phyloP scores from a whole-genome alignment of 2,329 filamentous ascomycete species.

The Lachnellula hyalina region DNA sequence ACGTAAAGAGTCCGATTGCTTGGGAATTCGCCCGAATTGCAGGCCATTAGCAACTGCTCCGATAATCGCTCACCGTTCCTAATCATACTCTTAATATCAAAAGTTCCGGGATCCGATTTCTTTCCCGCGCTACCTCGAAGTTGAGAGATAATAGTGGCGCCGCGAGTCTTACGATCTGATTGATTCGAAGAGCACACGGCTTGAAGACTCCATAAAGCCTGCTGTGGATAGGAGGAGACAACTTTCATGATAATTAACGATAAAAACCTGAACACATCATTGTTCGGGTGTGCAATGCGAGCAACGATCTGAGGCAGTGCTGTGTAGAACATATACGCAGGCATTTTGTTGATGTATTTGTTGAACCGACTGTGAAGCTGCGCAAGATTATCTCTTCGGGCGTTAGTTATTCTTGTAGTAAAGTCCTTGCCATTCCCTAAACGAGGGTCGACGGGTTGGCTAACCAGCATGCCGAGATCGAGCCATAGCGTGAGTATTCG shows the following conservation, averaged over 20 bases:
- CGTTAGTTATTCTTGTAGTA: conserved; percentile 47
- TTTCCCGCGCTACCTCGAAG: conserved; percentile 41
- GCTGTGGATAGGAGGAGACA: conserved; percentile 80
- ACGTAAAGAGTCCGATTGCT: conserved; percentile 62
- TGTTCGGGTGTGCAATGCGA: conserved; percentile 84
- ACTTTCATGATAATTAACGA: conserved; percentile 79
- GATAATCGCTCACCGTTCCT: conserved; percentile 76
- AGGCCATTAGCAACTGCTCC: conserved; percentile 74
- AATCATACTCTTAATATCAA: conserved; percentile 67
- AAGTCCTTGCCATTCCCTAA: conserved; percentile 38
- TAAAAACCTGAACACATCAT: conserved; percentile 69
- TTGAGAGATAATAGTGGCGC: conserved; percentile 46
- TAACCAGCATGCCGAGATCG: conserved; percentile 74
- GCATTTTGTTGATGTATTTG: conserved; percentile 70
- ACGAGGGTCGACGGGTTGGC: conserved; percentile 50
- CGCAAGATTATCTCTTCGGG: conserved; percentile 60
- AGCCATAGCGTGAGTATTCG: conserved; percentile 92
- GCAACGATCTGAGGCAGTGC: conserved; percentile 89
- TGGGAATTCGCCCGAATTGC: conserved; percentile 69
- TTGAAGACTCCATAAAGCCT: conserved; percentile 86
- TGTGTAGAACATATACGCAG: conserved; percentile 74
- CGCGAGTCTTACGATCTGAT: conserved; percentile 56
- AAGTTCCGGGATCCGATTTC: conserved; percentile 45
- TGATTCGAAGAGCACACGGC: conserved; percentile 80
- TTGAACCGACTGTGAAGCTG: conserved; percentile 68